Percentiles rank a stretch among this genome's conserved stretches.
These are phyloP conservation scores for Gastrolobium bilobum DNA, from an alignment of 306 rosid species.

Conservation along the genomic window DNA sequence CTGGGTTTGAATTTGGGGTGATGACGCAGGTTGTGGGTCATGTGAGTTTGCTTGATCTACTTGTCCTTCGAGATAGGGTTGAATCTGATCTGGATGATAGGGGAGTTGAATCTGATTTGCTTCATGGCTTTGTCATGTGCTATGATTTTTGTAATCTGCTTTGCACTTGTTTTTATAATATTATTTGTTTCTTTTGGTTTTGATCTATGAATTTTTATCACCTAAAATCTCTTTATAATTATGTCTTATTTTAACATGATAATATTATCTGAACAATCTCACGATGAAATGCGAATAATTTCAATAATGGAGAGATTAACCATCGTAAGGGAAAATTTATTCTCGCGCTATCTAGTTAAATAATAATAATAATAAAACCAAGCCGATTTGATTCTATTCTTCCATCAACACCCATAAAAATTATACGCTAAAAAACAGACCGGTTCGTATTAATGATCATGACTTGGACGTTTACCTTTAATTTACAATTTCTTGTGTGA, in stretches of 20 bases:
- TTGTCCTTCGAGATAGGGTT: background rate
- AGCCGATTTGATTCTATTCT: background rate
- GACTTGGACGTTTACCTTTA: background rate
- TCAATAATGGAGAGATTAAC: too few relatives aligned
- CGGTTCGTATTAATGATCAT: background rate
- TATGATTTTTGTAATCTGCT: background rate
- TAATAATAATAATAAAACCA: background rate
- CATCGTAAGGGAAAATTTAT: too few relatives aligned
- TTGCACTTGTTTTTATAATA: background rate
- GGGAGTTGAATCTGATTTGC: background rate
- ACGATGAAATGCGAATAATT: too few relatives aligned
- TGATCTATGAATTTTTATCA: background rate
- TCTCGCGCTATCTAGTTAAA: too few relatives aligned
- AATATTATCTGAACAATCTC: too few relatives aligned
- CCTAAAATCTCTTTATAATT: background rate
- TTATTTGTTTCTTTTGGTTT: constrained; percentile 6
- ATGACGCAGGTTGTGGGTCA: background rate
- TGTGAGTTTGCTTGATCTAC: background rate
- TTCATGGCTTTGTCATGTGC: constrained; percentile 11
- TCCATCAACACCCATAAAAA: background rate
- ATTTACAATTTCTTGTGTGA: background rate
- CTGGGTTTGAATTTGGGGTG: background rate
- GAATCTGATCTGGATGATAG: constrained; percentile 4
- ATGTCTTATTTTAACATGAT: too few relatives aligned
- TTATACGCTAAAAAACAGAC: background rate